phyloP scores from a whole-genome alignment of 139 green algal species.

The Deuterostichococcus epilithicus region DNA sequence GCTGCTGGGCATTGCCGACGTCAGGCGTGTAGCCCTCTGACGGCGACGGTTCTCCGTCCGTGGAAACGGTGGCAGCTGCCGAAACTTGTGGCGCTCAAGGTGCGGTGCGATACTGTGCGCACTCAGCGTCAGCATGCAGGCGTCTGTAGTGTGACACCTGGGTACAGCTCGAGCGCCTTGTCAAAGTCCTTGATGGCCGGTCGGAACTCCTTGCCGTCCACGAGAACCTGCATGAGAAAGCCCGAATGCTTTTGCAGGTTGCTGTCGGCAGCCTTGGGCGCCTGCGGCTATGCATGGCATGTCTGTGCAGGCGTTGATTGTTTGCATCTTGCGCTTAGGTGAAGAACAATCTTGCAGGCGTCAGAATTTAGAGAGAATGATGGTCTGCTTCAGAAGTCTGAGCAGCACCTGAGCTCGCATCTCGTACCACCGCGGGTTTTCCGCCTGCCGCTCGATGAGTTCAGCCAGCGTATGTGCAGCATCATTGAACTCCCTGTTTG shows the following conservation, averaged over 20 bases:
- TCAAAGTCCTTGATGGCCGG: constrained; percentile 68
- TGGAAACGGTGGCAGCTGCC: neutral
- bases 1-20: neutral
- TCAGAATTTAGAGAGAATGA: neutral
- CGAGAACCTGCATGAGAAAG: constrained; percentile 49
- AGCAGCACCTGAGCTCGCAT: constrained; percentile 55
- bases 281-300: neutral
- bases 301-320: neutral
- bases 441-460: constrained; percentile 27
- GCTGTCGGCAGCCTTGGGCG: neutral
- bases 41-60: too few relatives aligned
- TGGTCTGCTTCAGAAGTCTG: neutral
- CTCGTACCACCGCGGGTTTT: constrained; percentile 49
- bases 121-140: neutral
- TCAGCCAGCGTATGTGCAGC: constrained; percentile 36
- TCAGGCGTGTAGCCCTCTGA: neutral
- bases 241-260: neutral
- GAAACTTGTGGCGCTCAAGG: too few relatives aligned
- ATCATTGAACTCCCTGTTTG: constrained; percentile 42
- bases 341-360: neutral
- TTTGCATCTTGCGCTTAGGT: neutral
- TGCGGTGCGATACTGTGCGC: neutral
- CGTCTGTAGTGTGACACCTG: too few relatives aligned
- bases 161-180: constrained; percentile 18
- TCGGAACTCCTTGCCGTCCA: constrained; percentile 78